Evolutionary conservation across 371 early-diverging fungal species (phyloP).

Genomic region (Mortierella sp.): DNA sequence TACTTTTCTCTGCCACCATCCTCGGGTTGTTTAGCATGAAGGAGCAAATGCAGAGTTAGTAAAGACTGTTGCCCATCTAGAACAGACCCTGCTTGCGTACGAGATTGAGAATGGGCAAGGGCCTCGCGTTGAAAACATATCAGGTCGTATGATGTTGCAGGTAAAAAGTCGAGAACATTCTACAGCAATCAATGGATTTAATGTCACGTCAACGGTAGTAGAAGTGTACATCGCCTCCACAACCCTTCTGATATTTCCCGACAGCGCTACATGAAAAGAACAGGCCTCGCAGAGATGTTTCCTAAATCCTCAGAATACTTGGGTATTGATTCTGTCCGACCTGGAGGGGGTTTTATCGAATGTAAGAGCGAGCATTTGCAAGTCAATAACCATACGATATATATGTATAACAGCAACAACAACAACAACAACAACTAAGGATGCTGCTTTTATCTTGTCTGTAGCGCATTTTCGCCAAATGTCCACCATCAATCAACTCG

Average conservation of each 20-base stretch:
- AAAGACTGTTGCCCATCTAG: constrained; percentile 42
- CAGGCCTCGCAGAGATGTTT: constrained; percentile 51
- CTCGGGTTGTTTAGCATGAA: constrained; percentile 22
- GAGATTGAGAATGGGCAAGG: constrained; percentile 39
- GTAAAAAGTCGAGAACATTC: constrained; percentile 19
- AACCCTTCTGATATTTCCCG: neutral
- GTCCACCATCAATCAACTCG: constrained; percentile 62
- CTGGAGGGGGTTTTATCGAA: constrained; percentile 43
- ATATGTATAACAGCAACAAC: neutral
- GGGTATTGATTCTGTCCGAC: constrained; percentile 36
- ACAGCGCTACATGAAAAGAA: constrained; percentile 49
- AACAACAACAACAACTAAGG: neutral
- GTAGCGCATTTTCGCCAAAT: constrained; percentile 59
- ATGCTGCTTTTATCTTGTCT: neutral
- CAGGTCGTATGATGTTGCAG: constrained; percentile 45
- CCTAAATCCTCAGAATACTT: constrained; percentile 51
- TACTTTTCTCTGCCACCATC: neutral
- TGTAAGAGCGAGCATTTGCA: constrained; percentile 6
- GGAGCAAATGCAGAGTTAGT: constrained; percentile 30
- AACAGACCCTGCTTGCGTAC: constrained; percentile 35
- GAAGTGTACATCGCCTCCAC: neutral
- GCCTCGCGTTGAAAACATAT: constrained; percentile 19
- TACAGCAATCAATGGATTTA: neutral
- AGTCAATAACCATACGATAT: neutral
- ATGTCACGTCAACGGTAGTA: neutral